Percentiles rank a stretch among this genome's conserved stretches.
phyloP scores from a whole-genome alignment of 1,284 basidiomycete species.

The Moesziomyces antarcticus region DNA sequence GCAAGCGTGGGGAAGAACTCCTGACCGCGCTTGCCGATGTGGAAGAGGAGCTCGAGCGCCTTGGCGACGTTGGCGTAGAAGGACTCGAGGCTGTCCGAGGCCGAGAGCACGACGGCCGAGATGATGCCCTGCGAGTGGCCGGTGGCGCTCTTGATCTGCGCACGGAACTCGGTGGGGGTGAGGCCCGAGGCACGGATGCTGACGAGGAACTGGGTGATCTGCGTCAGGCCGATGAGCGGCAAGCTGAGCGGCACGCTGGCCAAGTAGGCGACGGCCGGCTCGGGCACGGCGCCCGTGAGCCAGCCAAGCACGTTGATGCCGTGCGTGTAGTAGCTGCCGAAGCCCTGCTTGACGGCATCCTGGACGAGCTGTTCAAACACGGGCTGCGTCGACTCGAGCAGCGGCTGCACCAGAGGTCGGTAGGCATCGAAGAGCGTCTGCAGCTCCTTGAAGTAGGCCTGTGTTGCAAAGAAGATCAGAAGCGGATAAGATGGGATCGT shows the following conservation, averaged over 20 bases:
- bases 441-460: conserved; percentile 93
- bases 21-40: conserved; percentile 90
- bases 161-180: conserved; percentile 82
- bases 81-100: conserved; percentile 80
- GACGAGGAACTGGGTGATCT: conserved; percentile 90
- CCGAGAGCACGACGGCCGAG: conserved; percentile 85
- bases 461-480: conserved; percentile 22
- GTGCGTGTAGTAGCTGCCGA: conserved; percentile 78
- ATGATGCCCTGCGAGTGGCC: conserved; percentile 97
- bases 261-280: conserved; percentile 86
- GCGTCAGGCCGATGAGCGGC: conserved; percentile 93
- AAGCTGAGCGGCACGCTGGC: conserved; percentile 95
- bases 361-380: conserved; percentile 52
- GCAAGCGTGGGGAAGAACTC: conserved; percentile 93
- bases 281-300: conserved; percentile 78
- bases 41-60: conserved; percentile 91
- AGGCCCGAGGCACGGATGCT: conserved; percentile 80
- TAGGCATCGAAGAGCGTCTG: conserved; percentile 91
- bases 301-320: conserved; percentile 86
- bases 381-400: conserved; percentile 75
- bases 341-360: conserved; percentile 71
- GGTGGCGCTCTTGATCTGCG: conserved; percentile 83
- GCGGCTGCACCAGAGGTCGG: conserved; percentile 81
- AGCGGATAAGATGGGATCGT: conserved; percentile 5
- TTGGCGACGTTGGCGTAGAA: conserved; percentile 82